Conservation (phyloP, 1,284 basidiomycete genomes). For the Exobasidium rhododendri region DNA sequence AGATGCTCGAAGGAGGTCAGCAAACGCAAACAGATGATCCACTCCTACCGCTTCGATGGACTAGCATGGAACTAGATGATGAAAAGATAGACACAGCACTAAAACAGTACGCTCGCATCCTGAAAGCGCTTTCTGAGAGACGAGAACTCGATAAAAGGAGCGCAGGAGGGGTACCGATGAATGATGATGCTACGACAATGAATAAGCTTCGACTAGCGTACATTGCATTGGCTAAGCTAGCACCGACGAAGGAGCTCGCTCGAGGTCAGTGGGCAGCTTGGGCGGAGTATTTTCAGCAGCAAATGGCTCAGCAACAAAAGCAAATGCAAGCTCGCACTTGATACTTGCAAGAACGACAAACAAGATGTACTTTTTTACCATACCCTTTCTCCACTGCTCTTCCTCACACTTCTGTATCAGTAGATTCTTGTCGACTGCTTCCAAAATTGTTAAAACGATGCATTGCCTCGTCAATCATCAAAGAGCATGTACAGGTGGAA, state of each 20-base stretch:
- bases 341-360: not conserved
- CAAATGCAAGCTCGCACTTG: not conserved
- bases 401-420: not conserved
- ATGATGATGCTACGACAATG: not conserved
- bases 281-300: not conserved
- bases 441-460: not conserved
- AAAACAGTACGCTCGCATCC: not conserved
- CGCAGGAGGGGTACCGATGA: not conserved
- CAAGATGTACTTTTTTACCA: not conserved
- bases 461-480: not conserved
- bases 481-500: not conserved
- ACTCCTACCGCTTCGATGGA: not conserved
- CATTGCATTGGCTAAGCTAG: constrained; percentile 4
- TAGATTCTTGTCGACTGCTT: not conserved
- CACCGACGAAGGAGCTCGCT: not conserved
- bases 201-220: not conserved
- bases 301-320: not conserved
- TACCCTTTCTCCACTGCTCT: not conserved
- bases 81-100: not conserved
- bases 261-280: not conserved
- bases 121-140: not conserved
- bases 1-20: not conserved
- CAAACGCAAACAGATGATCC: not conserved
- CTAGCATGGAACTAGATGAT: not conserved
- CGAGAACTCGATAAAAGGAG: not conserved